Conservation (phyloP, 208 protist species). For the Leishmania lainsoni region DNA sequence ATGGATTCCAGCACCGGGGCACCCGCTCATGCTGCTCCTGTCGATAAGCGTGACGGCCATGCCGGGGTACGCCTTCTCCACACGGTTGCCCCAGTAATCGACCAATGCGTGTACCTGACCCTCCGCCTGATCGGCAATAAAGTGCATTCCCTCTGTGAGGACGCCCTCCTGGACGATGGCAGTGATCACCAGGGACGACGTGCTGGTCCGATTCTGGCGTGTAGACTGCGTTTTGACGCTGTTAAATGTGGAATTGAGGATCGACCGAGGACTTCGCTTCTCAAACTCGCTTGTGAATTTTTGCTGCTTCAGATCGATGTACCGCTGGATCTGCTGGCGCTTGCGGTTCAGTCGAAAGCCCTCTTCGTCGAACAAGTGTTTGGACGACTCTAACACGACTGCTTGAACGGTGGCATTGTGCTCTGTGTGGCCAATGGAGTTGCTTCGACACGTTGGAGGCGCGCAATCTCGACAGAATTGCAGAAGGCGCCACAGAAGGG, state of each 20-base stretch:
- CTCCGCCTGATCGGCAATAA: conserved; percentile 87
- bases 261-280: conserved; percentile 36
- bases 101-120: conserved; percentile 76
- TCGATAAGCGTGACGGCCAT: conserved; percentile 89
- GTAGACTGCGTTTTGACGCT: conserved; percentile 29
- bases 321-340: conserved; percentile 55
- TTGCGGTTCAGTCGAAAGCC: conserved; percentile 62
- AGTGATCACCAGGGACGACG: conserved; percentile 66
- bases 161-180: conserved; percentile 83
- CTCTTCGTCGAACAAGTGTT: conserved; percentile 91
- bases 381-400: conserved; percentile 86
- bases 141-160: conserved; percentile 75
- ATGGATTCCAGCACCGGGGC: conserved; percentile 77
- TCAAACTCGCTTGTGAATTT: conserved; percentile 36
- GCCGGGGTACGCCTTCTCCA: conserved; percentile 68
- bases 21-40: conserved; percentile 75
- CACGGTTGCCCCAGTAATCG: conserved; percentile 77
- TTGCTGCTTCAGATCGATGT: conserved; percentile 37
- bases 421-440: conserved; percentile 37
- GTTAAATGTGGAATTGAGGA: conserved; percentile 46
- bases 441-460: conserved; percentile 61
- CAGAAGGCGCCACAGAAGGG: conserved; percentile 73
- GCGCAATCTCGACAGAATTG: conserved; percentile 37
- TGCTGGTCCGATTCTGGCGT: conserved; percentile 79
- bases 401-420: conserved; percentile 79